Conservation (phyloP, 2,329 filamentous ascomycete genomes). For the Metarhizium brunneum region DNA sequence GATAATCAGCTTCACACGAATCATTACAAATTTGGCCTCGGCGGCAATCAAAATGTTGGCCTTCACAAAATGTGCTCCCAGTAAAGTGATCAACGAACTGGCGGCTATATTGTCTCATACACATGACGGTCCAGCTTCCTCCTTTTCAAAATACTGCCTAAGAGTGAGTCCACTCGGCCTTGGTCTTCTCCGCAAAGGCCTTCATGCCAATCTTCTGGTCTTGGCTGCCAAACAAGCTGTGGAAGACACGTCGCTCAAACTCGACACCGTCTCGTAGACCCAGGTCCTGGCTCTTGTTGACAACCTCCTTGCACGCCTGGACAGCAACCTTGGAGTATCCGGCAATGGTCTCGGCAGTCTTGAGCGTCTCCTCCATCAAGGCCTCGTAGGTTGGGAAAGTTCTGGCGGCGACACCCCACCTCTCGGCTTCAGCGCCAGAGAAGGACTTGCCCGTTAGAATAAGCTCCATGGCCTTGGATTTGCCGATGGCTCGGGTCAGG, state of each 20-base stretch:
- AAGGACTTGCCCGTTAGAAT: conserved; percentile 82
- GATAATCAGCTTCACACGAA: too few species aligned
- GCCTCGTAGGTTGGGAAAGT: conserved; percentile 73
- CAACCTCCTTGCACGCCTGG: conserved; percentile 90
- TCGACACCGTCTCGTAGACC: conserved; percentile 83
- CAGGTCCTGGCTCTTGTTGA: conserved; percentile 96
- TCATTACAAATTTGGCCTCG: too few species aligned
- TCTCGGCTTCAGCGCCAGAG: conserved; percentile 71
- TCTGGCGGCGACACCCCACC: conserved; percentile 84
- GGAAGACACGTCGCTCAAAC: conserved; percentile 89
- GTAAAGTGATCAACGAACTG: too few species aligned
- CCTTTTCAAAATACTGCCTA: conserved; percentile 27
- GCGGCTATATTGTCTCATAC: not conserved
- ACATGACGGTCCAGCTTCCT: not conserved
- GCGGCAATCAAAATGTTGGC: too few species aligned
- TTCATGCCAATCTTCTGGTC: conserved; percentile 98
- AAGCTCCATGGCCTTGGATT: conserved; percentile 83
- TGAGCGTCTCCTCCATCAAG: conserved; percentile 70
- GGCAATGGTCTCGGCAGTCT: conserved; percentile 84
- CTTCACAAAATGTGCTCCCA: too few species aligned
- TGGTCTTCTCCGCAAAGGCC: conserved; percentile 91
- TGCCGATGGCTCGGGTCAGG: conserved; percentile 72
- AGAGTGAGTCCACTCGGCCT: conserved; percentile 80
- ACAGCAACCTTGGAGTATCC: conserved; percentile 79
- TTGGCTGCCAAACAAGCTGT: conserved; percentile 82